phyloP scores from a whole-genome alignment of 2,329 filamentous ascomycete genomes.

The Celoporthe dispersa region DNA sequence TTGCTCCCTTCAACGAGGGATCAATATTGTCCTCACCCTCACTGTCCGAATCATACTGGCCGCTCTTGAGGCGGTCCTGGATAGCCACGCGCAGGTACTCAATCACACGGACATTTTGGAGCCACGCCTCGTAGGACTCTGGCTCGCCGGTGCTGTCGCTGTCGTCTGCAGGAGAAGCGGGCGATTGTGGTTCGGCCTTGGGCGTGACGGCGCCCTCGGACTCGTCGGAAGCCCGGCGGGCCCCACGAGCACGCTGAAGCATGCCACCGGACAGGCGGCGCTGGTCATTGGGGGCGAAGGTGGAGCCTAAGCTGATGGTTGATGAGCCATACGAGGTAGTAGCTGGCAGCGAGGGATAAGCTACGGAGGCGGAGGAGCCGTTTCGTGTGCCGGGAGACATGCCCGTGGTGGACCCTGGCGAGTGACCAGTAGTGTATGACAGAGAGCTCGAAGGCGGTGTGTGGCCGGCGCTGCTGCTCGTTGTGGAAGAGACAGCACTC shows the following conservation, averaged over 20 bases:
- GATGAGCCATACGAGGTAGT: conserved; percentile 72
- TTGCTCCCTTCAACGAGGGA: conserved; percentile 35
- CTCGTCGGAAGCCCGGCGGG: conserved; percentile 46
- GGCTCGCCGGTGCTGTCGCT: conserved; percentile 62
- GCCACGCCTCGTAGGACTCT: conserved; percentile 67
- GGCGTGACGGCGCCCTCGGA: conserved; percentile 48
- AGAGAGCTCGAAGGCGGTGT: conserved; percentile 77
- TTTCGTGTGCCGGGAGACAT: conserved; percentile 70
- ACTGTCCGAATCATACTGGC: conserved; percentile 52
- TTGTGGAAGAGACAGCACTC: conserved; percentile 60
- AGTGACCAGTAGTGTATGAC: conserved; percentile 79
- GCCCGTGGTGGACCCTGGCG: conserved; percentile 71
- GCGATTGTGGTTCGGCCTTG: conserved; percentile 49
- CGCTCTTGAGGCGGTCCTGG: conserved; percentile 58
- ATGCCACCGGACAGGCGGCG: conserved; percentile 69
- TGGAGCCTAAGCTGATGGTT: conserved; percentile 71
- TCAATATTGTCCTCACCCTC: conserved; percentile 38
- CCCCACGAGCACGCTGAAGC: conserved; percentile 62
- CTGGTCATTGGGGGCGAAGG: conserved; percentile 62
- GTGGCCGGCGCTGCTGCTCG: conserved; percentile 70
- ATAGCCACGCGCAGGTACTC: conserved; percentile 65
- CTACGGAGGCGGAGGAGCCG: conserved; percentile 61
- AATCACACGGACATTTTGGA: conserved; percentile 68
- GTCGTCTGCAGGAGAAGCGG: conserved; percentile 59
- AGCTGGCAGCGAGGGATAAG: conserved; percentile 77